Percentiles rank a stretch among this genome's conserved stretches.
phyloP scores from a whole-genome alignment of 805 yeast genomes.

The Kodamaea neixiangensis region DNA sequence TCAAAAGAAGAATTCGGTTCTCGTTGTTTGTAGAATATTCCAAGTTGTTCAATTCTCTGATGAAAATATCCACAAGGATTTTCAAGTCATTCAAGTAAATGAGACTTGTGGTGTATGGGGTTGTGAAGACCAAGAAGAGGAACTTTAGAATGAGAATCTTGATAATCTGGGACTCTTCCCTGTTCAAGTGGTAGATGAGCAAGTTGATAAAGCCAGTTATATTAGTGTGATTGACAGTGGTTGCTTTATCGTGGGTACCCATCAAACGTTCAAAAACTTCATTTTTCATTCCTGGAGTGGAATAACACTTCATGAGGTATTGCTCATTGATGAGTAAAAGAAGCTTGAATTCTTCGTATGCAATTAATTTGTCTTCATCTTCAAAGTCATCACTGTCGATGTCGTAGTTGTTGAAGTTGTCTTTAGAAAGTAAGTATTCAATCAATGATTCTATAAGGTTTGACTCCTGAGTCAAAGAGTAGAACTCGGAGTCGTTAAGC shows the following conservation, averaged over 20 bases:
- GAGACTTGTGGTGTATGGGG: constrained; percentile 60
- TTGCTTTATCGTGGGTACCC: constrained; percentile 33
- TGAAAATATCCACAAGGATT: constrained; percentile 78
- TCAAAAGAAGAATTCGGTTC: constrained; percentile 48
- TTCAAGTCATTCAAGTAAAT: constrained; percentile 83
- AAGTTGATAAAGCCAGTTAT: constrained; percentile 72
- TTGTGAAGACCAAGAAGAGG: constrained; percentile 71
- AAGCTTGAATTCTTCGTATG: constrained; percentile 66
- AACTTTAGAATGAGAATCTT: constrained; percentile 80
- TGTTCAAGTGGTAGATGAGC: constrained; percentile 61
- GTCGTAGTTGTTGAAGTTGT: constrained; percentile 36
- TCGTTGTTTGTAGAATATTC: constrained; percentile 60
- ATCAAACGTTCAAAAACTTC: constrained; percentile 57
- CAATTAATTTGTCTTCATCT: constrained; percentile 55
- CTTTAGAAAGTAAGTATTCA: constrained; percentile 32
- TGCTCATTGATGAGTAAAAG: constrained; percentile 83
- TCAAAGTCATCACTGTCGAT: constrained; percentile 39
- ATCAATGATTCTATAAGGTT: constrained; percentile 31
- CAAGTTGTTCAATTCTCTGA: constrained; percentile 75
- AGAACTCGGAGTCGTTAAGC: constrained; percentile 37
- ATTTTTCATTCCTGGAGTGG: constrained; percentile 37
- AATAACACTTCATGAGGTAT: constrained; percentile 64
- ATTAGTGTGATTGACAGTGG: constrained; percentile 14
- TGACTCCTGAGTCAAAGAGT: constrained; percentile 26
- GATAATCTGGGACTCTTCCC: constrained; percentile 69